Conservation (phyloP, 202 grass and related monocot species). For the Zoysia matrella region DNA sequence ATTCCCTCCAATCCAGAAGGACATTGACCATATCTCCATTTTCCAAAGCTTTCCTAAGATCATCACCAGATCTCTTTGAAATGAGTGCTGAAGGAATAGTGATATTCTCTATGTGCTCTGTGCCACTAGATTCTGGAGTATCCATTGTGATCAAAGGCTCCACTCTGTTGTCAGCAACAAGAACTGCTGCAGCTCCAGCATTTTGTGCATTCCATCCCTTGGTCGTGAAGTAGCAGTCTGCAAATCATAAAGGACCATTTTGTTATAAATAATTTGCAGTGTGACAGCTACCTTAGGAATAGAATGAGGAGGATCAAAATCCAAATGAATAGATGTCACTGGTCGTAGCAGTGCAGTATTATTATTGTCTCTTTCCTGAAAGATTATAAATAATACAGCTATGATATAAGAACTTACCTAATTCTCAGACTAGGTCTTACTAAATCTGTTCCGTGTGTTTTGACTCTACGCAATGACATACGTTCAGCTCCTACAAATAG, state of each 20-base stretch:
- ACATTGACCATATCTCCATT: too few relatives aligned
- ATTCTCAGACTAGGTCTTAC: neutral
- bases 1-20: too few relatives aligned
- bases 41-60: too few relatives aligned
- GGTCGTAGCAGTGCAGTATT: neutral
- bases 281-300: neutral
- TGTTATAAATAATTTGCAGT: neutral
- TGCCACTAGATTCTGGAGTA: conserved; percentile 25
- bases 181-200: too few relatives aligned
- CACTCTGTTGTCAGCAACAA: too few relatives aligned
- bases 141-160: too few relatives aligned
- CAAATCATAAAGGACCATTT: conserved; percentile 15
- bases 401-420: neutral
- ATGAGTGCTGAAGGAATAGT: conserved; percentile 77
- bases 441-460: neutral
- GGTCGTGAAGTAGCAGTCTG: conserved; percentile 94
- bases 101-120: conserved; percentile 70
- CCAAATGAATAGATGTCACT: neutral
- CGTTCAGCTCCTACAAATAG: neutral
- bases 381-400: neutral
- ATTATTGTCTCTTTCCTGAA: neutral
- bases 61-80: conserved; percentile 46
- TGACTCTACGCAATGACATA: too few relatives aligned
- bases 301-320: neutral
- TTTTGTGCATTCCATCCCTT: conserved; percentile 59